Conservation (phyloP, 495 filamentous ascomycete species). For the Podospora conica region DNA sequence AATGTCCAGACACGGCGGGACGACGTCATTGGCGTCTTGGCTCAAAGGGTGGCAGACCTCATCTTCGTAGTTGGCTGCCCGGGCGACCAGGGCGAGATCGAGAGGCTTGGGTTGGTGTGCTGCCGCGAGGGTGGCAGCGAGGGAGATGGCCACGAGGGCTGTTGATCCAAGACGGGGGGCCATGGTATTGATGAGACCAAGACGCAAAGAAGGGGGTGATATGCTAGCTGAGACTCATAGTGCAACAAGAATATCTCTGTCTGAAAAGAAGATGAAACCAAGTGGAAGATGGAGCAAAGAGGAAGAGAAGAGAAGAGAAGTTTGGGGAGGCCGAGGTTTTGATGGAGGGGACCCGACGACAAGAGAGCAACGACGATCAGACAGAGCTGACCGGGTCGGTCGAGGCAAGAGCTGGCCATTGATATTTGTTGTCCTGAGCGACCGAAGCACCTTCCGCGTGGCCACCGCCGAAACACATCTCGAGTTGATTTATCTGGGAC, state of each 20-base stretch:
- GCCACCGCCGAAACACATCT: neutral
- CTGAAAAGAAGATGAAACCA: neutral
- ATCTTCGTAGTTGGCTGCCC: conserved; percentile 21
- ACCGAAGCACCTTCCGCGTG: neutral
- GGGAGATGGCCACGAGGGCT: neutral
- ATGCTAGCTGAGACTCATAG: conserved; percentile 1
- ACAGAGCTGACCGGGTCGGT: neutral
- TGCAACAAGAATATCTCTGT: neutral
- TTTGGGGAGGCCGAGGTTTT: neutral
- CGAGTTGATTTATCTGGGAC: conserved; percentile 10
- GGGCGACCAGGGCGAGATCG: neutral
- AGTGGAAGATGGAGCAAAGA: neutral
- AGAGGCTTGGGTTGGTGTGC: neutral
- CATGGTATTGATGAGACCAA: neutral
- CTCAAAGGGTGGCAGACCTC: conserved; percentile 26
- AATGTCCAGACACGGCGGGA: conserved; percentile 28
- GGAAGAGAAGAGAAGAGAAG: neutral
- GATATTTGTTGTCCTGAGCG: conserved; percentile 4
- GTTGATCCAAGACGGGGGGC: neutral
- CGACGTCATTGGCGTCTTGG: conserved; percentile 20
- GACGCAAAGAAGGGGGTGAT: neutral
- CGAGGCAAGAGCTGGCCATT: neutral
- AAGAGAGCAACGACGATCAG: neutral
- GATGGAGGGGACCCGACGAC: neutral
- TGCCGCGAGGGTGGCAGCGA: neutral